Evolutionary conservation across 2,329 filamentous ascomycete species (phyloP).

Genomic region (Coccinonectria pachysandricola): DNA sequence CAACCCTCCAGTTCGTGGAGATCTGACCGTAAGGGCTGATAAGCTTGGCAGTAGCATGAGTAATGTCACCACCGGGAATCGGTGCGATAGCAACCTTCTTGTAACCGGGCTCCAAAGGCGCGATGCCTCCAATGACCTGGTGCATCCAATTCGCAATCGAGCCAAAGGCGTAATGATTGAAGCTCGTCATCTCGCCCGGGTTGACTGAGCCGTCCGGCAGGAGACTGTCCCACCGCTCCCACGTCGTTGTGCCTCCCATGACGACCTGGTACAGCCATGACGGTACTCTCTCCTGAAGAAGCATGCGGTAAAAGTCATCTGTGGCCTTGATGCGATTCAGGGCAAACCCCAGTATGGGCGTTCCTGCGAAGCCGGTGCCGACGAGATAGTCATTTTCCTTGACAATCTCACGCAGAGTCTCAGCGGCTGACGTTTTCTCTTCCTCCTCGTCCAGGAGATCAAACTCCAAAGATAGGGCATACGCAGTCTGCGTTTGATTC

Average conservation of each 20-base stretch:
- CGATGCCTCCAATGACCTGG: slow-evolving; percentile 14
- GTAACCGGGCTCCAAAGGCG: slow-evolving; percentile 15
- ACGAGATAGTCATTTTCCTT: slow-evolving; percentile 10
- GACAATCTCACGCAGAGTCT: slow-evolving; percentile 10
- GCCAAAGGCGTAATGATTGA: slow-evolving; percentile 32
- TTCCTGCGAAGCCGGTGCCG: slow-evolving; percentile 27
- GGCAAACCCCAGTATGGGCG: slow-evolving; percentile 22
- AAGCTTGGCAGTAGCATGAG: slow-evolving; percentile 10
- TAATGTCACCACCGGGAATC: slow-evolving; percentile 11
- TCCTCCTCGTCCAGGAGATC: slow-evolving; percentile 5
- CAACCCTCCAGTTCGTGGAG: slow-evolving; percentile 11
- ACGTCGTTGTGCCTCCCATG: slow-evolving; percentile 31
- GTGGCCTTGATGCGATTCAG: slow-evolving; percentile 8
- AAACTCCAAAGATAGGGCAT: slow-evolving; percentile 15
- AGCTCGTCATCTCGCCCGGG: slow-evolving; percentile 30
- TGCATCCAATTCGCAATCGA: slow-evolving; percentile 29
- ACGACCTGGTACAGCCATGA: slow-evolving; percentile 29
- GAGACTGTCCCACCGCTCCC: slow-evolving; percentile 33
- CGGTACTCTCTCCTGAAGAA: slow-evolving; percentile 24
- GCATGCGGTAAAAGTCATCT: slow-evolving; percentile 25
- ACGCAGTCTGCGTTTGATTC: slow-evolving; percentile 15
- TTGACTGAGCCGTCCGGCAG: slow-evolving; percentile 28
- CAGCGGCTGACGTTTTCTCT: slow-evolving; percentile 5
- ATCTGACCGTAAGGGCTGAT: slow-evolving; percentile 13
- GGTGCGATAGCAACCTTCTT: slow-evolving; percentile 11